A percentile compares a stretch with the other conserved stretches of the same genome.
phyloP scores from a whole-genome alignment of 73 alveolate species.

The Stentor coeruleus region DNA sequence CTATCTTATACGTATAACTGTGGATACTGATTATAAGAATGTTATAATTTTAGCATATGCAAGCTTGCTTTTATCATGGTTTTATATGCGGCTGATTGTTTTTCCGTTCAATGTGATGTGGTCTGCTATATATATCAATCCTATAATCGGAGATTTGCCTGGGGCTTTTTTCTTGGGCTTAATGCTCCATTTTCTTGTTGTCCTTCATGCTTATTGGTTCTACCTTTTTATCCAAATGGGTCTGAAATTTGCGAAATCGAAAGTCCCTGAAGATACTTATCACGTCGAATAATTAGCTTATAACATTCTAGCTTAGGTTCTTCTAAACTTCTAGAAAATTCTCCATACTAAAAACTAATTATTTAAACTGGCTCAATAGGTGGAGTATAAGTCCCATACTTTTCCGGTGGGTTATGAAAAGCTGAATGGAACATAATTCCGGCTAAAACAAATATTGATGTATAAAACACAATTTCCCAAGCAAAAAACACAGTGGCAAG shows the following conservation, averaged over 20 bases:
- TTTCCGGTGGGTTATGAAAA: not conserved
- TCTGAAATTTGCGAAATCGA: conserved; percentile 23
- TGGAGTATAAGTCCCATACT: not conserved
- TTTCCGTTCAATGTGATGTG: conserved; percentile 26
- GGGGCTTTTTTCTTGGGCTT: not conserved
- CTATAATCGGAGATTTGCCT: conserved; percentile 2
- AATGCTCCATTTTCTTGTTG: conserved; percentile 15
- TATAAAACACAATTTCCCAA: not conserved
- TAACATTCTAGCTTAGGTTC: not conserved
- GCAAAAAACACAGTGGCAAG: not conserved
- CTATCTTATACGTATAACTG: conserved; percentile 11
- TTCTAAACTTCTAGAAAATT: too few species aligned
- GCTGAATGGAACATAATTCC: not conserved
- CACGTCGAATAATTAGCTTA: conserved; percentile 3
- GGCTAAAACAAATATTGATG: not conserved
- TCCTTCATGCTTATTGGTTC: conserved; percentile 39
- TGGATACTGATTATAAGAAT: conserved; percentile 3
- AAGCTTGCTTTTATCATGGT: conserved; percentile 30
- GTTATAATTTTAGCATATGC: conserved; percentile 21
- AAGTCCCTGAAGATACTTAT: conserved; percentile 29
- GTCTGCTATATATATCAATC: not conserved
- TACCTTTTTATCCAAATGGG: conserved; percentile 37
- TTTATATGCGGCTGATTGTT: conserved; percentile 26
- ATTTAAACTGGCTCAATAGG: not conserved
- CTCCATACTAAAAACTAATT: not conserved